A percentile compares a stretch with the other conserved stretches of the same genome.
Conservation (phyloP, 208 protist species). For the Leishmania lainsoni region DNA sequence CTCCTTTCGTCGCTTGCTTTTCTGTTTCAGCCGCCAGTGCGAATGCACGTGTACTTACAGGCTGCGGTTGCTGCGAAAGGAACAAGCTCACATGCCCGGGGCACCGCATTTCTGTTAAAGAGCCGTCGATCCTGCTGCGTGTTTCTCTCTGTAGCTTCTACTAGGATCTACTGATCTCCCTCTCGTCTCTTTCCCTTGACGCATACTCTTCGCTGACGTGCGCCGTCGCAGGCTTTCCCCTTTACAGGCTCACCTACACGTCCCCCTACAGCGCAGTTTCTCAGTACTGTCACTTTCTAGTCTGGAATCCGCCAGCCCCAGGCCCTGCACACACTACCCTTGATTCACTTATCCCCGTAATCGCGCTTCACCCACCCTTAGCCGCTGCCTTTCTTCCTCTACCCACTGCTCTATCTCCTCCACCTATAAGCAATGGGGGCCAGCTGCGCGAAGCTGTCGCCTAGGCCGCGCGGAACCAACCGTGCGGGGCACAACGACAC, state of each 20-base stretch:
- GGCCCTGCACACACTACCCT: not conserved
- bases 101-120: not conserved
- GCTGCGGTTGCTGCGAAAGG: not conserved
- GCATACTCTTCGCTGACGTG: not conserved
- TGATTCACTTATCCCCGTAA: not conserved
- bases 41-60: not conserved
- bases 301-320: not conserved
- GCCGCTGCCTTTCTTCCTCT: not conserved
- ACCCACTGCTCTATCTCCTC: not conserved
- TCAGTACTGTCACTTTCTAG: not conserved
- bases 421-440: constrained; percentile 1
- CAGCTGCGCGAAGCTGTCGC: not conserved
- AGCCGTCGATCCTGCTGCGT: not conserved
- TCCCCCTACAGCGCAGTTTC: not conserved
- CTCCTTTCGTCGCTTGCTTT: not conserved
- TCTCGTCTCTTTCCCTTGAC: not conserved
- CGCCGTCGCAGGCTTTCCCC: not conserved
- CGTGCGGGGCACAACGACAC: too few species aligned
- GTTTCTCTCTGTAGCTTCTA: not conserved
- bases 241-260: not conserved
- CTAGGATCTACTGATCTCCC: not conserved
- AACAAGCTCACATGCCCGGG: not conserved
- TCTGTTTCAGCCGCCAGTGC: not conserved
- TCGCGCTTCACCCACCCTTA: not conserved
- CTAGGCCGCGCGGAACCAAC: too few species aligned